phyloP scores from a whole-genome alignment of 2,329 filamentous ascomycete genomes.

The Zarea fungicola region DNA sequence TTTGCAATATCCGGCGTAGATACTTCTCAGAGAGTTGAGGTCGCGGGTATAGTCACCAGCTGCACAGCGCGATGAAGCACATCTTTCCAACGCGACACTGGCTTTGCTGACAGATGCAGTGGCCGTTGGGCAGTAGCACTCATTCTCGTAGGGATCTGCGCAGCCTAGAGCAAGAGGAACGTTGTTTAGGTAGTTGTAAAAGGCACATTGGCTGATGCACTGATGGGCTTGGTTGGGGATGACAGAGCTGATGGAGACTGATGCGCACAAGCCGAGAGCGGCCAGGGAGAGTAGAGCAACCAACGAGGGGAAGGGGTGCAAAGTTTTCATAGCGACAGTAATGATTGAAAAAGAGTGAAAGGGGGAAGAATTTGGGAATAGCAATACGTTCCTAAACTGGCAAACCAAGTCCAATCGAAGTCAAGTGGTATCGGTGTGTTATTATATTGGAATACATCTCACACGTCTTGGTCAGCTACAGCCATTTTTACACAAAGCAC shows the following conservation, averaged over 20 bases:
- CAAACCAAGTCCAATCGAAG: too few relatives aligned
- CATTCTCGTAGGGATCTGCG: conserved; percentile 21
- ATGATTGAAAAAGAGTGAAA: not conserved
- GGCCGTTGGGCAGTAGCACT: conserved; percentile 23
- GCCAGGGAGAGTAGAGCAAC: not conserved
- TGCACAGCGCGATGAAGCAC: conserved; percentile 17
- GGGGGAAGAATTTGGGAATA: not conserved
- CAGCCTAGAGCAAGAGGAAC: conserved; percentile 21
- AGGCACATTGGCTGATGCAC: conserved; percentile 1
- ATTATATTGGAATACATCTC: too few relatives aligned
- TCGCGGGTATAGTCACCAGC: conserved; percentile 20
- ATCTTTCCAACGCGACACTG: conserved; percentile 19
- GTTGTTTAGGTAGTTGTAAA: conserved; percentile 13
- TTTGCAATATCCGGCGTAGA: conserved; percentile 24
- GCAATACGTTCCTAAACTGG: not conserved
- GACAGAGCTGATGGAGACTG: not conserved
- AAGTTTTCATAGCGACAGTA: not conserved
- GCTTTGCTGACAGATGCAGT: conserved; percentile 18
- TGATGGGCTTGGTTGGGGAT: conserved; percentile 4
- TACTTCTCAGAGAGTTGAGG: conserved; percentile 21
- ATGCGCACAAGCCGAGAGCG: not conserved
- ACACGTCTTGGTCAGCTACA: not conserved
- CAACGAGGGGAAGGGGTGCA: not conserved
- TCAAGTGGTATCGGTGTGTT: too few relatives aligned
- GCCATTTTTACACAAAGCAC: not conserved